Conservation (phyloP, 257 asterid species). For the Solanum sitiens region DNA sequence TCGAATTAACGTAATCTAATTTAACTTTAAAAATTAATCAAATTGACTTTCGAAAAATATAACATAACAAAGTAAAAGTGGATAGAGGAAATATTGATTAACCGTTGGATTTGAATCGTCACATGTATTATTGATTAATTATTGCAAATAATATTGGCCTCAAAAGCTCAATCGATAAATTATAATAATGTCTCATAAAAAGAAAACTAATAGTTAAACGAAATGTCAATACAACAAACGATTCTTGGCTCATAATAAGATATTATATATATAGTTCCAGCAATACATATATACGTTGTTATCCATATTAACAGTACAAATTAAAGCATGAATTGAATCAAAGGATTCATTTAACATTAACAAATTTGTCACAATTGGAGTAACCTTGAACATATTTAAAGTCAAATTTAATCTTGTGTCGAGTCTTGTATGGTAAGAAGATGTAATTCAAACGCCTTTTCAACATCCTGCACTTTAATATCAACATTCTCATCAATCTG, state of each 20-base stretch:
- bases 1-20: no score
- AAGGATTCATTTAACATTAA: background rate
- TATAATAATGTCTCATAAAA: background rate
- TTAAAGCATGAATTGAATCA: background rate
- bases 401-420: background rate
- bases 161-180: background rate
- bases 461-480: background rate
- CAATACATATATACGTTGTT: background rate
- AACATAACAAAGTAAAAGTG: no score
- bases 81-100: background rate
- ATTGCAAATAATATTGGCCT: background rate
- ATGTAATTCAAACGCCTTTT: background rate
- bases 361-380: background rate
- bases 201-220: background rate
- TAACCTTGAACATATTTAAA: background rate
- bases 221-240: background rate
- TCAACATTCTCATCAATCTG: background rate
- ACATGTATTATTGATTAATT: background rate
- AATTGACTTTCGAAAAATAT: no score
- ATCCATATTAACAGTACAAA: background rate
- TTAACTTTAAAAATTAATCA: no score
- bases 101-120: background rate
- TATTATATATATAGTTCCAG: background rate
- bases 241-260: background rate
- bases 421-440: background rate